Evolutionary conservation across 495 filamentous ascomycete species (phyloP).

Genomic region (Cercophora scortea): DNA sequence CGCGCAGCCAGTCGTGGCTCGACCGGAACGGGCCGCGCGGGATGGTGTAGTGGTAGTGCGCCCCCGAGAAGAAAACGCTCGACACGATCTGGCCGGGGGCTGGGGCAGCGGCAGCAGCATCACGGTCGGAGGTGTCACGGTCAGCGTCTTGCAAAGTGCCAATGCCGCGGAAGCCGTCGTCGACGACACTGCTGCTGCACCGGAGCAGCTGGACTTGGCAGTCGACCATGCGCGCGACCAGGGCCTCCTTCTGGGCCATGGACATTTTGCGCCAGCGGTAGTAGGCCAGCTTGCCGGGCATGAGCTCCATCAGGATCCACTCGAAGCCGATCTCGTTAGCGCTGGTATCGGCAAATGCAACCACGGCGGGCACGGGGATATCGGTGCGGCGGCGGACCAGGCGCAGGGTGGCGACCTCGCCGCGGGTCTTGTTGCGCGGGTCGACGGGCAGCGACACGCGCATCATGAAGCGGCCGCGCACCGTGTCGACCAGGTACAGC

Average conservation of each 20-base stretch:
- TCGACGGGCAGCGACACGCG: conserved; percentile 48
- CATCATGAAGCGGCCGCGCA: conserved; percentile 29
- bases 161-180: conserved; percentile 25
- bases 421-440: conserved; percentile 41
- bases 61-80: conserved; percentile 18
- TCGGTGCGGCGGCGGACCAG: conserved; percentile 37
- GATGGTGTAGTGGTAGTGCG: conserved; percentile 17
- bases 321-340: conserved; percentile 47
- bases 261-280: conserved; percentile 35
- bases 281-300: conserved; percentile 33
- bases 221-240: conserved; percentile 31
- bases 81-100: conserved; percentile 19
- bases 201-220: conserved; percentile 23
- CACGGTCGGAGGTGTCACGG: too few relatives aligned
- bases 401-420: conserved; percentile 49
- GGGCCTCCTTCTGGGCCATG: conserved; percentile 24
- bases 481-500: conserved; percentile 26
- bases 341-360: conserved; percentile 37
- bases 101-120: not conserved
- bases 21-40: conserved; percentile 20
- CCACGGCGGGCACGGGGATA: conserved; percentile 44
- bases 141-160: conserved; percentile 20
- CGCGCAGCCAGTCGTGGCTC: conserved; percentile 23
- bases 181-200: conserved; percentile 15
- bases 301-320: conserved; percentile 50